phyloP scores from a whole-genome alignment of 179 eudicot species.

The Silene coronaria region DNA sequence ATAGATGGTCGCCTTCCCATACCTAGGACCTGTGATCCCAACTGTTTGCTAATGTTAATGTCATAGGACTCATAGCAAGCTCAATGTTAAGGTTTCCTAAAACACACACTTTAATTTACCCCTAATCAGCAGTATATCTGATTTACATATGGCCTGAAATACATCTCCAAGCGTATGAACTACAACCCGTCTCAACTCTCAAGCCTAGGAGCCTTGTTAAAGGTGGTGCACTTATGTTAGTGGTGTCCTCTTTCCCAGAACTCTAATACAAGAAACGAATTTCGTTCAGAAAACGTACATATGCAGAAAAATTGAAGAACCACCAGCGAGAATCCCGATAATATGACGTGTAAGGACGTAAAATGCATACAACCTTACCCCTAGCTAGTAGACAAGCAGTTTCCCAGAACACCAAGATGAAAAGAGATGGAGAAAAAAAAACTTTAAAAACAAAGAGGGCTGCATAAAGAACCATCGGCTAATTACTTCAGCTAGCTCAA shows the following conservation, averaged over 20 bases:
- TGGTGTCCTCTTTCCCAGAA: background rate
- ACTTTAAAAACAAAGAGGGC: background rate
- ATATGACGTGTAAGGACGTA: background rate
- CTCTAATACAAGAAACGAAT: background rate
- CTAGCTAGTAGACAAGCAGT: background rate
- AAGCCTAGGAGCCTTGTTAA: background rate
- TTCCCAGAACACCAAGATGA: background rate
- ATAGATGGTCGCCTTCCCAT: background rate
- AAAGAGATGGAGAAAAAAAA: background rate
- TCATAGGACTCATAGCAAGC: background rate
- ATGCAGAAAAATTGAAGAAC: background rate
- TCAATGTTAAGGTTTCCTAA: background rate
- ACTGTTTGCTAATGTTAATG: background rate
- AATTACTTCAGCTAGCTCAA: background rate
- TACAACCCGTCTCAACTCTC: background rate
- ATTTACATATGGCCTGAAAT: no score
- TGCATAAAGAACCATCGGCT: background rate
- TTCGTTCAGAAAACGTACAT: background rate
- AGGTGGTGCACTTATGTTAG: background rate
- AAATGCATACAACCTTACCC: background rate
- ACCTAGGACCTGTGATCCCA: background rate
- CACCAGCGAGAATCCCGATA: background rate
- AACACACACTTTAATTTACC: background rate
- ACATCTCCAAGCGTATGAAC: no score
- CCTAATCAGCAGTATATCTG: background rate